Evolutionary conservation across 1,284 basidiomycete species (phyloP).

Genomic region (Ustilago nuda): DNA sequence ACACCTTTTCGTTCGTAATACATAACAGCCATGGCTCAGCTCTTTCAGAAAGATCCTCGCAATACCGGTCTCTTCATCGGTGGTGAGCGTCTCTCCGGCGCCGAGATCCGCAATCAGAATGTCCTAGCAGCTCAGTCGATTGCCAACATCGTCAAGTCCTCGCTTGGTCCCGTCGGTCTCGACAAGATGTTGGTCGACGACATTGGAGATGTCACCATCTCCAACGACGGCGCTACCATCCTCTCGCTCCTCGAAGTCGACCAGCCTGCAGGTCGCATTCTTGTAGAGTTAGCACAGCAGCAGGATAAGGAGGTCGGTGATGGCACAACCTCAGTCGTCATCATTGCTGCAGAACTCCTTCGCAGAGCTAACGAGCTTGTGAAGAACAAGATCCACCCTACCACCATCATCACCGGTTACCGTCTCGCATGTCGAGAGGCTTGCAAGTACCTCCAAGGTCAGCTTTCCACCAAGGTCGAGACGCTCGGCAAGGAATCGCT

Average conservation of each 20-base stretch:
- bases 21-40: constrained; percentile 61
- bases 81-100: constrained; percentile 90
- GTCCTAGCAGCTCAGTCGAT: constrained; percentile 96
- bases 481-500: constrained; percentile 88
- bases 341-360: constrained; percentile 94
- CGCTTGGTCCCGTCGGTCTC: constrained; percentile 85
- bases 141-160: constrained; percentile 97
- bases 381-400: constrained; percentile 98
- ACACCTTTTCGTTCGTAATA: not conserved
- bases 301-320: constrained; percentile 99
- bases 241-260: constrained; percentile 89
- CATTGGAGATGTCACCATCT: constrained; percentile 99
- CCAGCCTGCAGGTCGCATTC: constrained; percentile 91
- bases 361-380: constrained; percentile 97
- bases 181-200: constrained; percentile 90
- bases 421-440: constrained; percentile 96
- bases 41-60: constrained; percentile 68
- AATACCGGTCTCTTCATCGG: constrained; percentile 78
- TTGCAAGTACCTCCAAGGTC: constrained; percentile 97
- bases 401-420: constrained; percentile 99
- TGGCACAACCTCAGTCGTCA: constrained; percentile 98
- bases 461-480: constrained; percentile 95
- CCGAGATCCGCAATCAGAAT: constrained; percentile 91
- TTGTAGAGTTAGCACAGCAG: constrained; percentile 98
- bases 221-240: constrained; percentile 99